Base-by-base conservation (phyloP, 257 asterid genomes). In the Ehretia macrophylla region DNA sequence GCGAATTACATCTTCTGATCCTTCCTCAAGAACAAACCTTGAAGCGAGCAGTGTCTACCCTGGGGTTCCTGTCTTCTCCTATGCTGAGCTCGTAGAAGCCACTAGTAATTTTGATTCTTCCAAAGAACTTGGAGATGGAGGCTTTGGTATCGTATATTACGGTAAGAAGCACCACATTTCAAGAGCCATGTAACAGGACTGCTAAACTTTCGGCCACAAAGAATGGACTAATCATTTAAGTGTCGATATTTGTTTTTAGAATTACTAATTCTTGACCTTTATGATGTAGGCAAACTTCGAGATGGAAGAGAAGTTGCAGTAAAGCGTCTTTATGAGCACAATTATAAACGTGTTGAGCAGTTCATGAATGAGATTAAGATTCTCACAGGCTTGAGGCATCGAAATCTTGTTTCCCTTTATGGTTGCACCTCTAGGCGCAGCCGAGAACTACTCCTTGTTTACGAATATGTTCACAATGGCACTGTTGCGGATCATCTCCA, bases 61-160 rank as follows among this genome's bases (percentile, higher is more conserved):
- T 52, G 38, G 38, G 8, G 57, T 49, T 21, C 59, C 59, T 5
- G 32, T 66, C 16, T 66, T 46, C 32, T 0, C 71, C 1, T 63
- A 63, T 8, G 37, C 42, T 0, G 70, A 70, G 48, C 75, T 70
- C 23, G 70, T 57, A 70, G 60, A 57, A 27, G 75, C 66, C 22
- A 70, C 73, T 8, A 48, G 55, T 32, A 32, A 48, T 45, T 68
- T 68, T 37, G 44, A 55, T 16, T 56, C 61, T 35, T 42, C 65
- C 17, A 70, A 55, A 39, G 70, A 63, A 58, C 75, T 70, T 17
- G 75, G 75, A 58, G 75, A 70, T 51, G 75, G 75, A 23, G 70
- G 75, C 23, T 70, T 63, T 42, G 75, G 75, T n/a, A 58, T 63
- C 23, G 75, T 70, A n/a, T 70, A 63, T 49, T 57, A 63, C 21